Evolutionary conservation across 192 early-diverging fungal genomes (phyloP).

Genomic region (Coemansia sp.): DNA sequence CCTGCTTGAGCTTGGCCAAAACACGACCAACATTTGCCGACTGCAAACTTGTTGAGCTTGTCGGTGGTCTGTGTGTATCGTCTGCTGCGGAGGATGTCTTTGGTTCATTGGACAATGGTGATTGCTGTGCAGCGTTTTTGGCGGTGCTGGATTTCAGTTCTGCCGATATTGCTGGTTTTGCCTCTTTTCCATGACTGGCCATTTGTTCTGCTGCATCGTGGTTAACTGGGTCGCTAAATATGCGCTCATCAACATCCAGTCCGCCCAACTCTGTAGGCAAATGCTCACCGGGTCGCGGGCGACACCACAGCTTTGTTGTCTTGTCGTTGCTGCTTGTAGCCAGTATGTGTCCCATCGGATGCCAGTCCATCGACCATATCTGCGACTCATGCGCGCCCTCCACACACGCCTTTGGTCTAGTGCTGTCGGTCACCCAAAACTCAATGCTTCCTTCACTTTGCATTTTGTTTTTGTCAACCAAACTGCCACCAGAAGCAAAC

Average conservation of each 20-base stretch:
- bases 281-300: conserved; percentile 80
- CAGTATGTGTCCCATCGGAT: conserved; percentile 93
- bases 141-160: not conserved
- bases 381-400: conserved; percentile 85
- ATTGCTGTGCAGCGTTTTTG: not conserved
- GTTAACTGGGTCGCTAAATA: conserved; percentile 31
- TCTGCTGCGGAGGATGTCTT: not conserved
- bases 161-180: not conserved
- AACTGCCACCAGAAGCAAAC: conserved; percentile 85
- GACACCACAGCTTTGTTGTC: conserved; percentile 93
- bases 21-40: conserved; percentile 32
- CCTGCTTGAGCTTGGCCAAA: conserved; percentile 45
- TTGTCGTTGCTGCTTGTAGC: conserved; percentile 95
- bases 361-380: conserved; percentile 96
- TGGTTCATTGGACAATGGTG: not conserved
- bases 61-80: not conserved
- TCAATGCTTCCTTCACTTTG: conserved; percentile 55
- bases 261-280: conserved; percentile 43
- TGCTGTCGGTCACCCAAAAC: conserved; percentile 80
- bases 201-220: conserved; percentile 14
- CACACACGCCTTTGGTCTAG: conserved; percentile 49
- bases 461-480: conserved; percentile 63
- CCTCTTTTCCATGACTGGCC: conserved; percentile 9
- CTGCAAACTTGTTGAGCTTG: conserved; percentile 26
- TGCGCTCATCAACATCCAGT: conserved; percentile 26